Percentiles rank a stretch among this genome's conserved stretches.
Evolutionary conservation across 2,329 filamentous ascomycete genomes (phyloP).

Genomic region (Dactylonectria macrodidyma): DNA sequence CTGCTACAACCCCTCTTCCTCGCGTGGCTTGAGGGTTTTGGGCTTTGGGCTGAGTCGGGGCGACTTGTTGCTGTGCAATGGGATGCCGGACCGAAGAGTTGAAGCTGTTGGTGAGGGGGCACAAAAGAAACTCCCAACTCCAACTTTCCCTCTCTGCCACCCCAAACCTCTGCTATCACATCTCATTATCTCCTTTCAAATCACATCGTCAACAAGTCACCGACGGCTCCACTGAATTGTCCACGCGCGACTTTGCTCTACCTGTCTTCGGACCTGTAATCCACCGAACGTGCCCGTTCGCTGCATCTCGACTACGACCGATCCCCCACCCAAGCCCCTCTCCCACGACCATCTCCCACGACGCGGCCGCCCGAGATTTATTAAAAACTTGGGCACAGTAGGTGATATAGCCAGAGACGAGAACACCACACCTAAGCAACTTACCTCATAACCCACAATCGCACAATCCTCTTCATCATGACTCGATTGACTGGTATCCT

Average conservation of each 20-base stretch:
- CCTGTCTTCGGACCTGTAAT: slow-evolving; percentile 23
- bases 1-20: not conserved
- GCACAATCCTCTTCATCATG: not conserved
- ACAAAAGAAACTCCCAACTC: not conserved
- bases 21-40: not conserved
- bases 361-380: slow-evolving; percentile 8
- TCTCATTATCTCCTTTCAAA: not conserved
- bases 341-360: not conserved
- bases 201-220: not conserved
- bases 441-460: slow-evolving; percentile 5
- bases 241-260: not conserved
- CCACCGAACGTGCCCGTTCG: slow-evolving; percentile 29
- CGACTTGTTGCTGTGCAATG: not conserved
- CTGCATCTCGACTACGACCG: slow-evolving; percentile 16
- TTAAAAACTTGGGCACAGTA: slow-evolving; percentile 4
- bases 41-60: not conserved
- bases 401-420: not conserved
- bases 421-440: not conserved
- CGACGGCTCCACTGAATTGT: not conserved
- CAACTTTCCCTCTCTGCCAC: not conserved
- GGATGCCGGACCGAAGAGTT: not conserved
- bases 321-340: slow-evolving; percentile 20
- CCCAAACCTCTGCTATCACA: not conserved
- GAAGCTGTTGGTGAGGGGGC: not conserved
- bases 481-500: slow-evolving; percentile 67